Evolutionary conservation across 768 basidiomycete species (phyloP).

Genomic region (Coprinopsis sp.): DNA sequence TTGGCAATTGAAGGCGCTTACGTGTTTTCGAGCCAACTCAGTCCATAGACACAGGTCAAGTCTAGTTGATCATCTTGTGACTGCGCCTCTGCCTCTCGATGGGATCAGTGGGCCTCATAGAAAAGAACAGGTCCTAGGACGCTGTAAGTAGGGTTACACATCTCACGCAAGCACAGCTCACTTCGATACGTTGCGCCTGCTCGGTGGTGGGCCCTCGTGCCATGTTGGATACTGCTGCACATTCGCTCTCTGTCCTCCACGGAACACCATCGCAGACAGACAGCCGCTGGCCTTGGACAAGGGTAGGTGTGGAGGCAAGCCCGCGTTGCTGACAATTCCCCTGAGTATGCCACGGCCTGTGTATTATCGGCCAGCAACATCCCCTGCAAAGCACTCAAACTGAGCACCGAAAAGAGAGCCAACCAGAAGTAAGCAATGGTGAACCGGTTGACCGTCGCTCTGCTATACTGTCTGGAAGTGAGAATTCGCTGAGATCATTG

Average conservation of each 20-base stretch:
- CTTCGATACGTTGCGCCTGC: no score
- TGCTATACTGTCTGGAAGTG: slow-evolving; percentile 47
- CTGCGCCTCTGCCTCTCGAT: no score
- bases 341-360: slow-evolving; percentile 29
- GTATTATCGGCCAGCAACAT: slow-evolving; percentile 34
- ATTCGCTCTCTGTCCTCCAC: slow-evolving; percentile 21
- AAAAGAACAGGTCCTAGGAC: no score
- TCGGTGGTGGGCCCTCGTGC: no score
- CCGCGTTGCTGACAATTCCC: slow-evolving; percentile 24
- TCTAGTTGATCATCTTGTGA: no score
- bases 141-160: no score
- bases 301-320: slow-evolving; percentile 19
- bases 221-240: slow-evolving; percentile 15
- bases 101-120: background rate
- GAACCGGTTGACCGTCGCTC: slow-evolving; percentile 45
- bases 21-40: slow-evolving; percentile 44
- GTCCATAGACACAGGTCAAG: slow-evolving; percentile 33
- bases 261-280: slow-evolving; percentile 39
- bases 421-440: slow-evolving; percentile 46
- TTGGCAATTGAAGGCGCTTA: slow-evolving; percentile 21
- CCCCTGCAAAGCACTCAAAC: slow-evolving; percentile 38
- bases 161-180: no score
- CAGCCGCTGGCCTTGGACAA: slow-evolving; percentile 21
- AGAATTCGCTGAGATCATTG: no score
- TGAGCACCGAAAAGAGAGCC: slow-evolving; percentile 36